These are phyloP conservation scores for Pseudocercospora fuligena DNA, from an alignment of 2,329 filamentous ascomycete species.

Conservation along the genomic window DNA sequence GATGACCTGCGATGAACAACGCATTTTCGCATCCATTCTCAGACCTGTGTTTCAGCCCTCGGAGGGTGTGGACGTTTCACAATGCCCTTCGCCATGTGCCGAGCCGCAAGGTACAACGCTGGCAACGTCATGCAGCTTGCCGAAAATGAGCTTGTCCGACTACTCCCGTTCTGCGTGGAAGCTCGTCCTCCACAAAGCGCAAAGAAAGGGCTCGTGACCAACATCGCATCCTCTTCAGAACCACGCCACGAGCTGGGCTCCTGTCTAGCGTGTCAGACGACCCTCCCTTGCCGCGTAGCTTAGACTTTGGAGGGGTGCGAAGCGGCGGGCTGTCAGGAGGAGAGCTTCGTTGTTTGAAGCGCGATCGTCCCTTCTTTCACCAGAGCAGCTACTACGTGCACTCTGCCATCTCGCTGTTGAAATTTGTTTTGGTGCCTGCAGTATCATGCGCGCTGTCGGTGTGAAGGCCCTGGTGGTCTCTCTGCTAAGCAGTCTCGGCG, in stretches of 20 bases:
- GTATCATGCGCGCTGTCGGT: slow-evolving; percentile 29
- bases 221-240: slow-evolving; percentile 9
- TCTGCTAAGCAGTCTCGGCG: slow-evolving; percentile 33
- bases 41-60: not conserved
- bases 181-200: slow-evolving; percentile 1
- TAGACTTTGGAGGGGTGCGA: slow-evolving; percentile 13
- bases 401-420: slow-evolving; percentile 1
- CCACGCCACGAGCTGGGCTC: not conserved
- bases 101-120: not conserved
- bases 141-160: not conserved
- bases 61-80: not conserved
- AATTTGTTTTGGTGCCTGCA: not conserved
- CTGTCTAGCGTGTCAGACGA: slow-evolving; percentile 21
- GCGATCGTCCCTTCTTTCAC: not conserved
- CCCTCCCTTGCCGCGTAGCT: slow-evolving; percentile 18
- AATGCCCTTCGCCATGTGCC: too few species aligned
- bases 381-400: slow-evolving; percentile 5
- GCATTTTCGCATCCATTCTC: too few species aligned
- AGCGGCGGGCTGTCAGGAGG: not conserved
- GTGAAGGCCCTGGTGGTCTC: slow-evolving; percentile 30
- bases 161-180: not conserved
- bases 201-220: slow-evolving; percentile 16
- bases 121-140: not conserved
- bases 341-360: slow-evolving; percentile 1
- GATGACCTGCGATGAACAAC: not conserved